Evolutionary conservation across 257 asterid species (phyloP).

Genomic region (Scutellaria baicalensis): DNA sequence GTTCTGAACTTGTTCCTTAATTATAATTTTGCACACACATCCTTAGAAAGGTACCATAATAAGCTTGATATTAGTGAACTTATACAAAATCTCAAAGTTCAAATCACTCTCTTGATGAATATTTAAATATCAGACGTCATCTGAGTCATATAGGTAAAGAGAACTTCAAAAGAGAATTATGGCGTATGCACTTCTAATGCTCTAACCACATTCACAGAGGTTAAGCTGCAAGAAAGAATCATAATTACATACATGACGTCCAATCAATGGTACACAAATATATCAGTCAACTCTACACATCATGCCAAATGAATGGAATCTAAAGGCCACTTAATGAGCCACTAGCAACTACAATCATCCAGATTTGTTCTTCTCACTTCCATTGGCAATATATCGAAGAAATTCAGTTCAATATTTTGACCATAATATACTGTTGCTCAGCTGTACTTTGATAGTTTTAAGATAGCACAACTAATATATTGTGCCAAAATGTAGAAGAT

Average conservation of each 20-base stretch:
- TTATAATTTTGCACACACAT: no score
- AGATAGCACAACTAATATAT: neutral
- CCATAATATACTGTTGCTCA: neutral
- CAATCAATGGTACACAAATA: neutral
- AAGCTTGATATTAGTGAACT: neutral
- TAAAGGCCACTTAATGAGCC: neutral
- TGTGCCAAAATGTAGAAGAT: neutral
- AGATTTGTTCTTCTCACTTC: neutral
- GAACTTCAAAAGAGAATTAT: slow-evolving; percentile 8
- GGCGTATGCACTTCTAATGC: neutral
- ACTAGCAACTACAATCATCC: slow-evolving; percentile 4
- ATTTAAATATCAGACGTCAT: neutral
- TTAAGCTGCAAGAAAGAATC: neutral
- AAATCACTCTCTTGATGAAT: neutral
- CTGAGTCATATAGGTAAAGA: neutral
- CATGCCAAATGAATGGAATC: neutral
- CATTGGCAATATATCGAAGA: slow-evolving; percentile 1
- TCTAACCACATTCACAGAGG: neutral
- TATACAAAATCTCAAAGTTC: neutral
- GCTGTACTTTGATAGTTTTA: neutral
- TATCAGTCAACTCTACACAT: neutral
- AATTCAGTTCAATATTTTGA: neutral
- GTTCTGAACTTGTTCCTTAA: no score
- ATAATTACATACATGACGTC: neutral
- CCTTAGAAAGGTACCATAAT: neutral